Evolutionary conservation across 75 land plant species (phyloP), one percentile per base, ranked within the genome.

Genomic region (Selaginella moellendorffii): DNA sequence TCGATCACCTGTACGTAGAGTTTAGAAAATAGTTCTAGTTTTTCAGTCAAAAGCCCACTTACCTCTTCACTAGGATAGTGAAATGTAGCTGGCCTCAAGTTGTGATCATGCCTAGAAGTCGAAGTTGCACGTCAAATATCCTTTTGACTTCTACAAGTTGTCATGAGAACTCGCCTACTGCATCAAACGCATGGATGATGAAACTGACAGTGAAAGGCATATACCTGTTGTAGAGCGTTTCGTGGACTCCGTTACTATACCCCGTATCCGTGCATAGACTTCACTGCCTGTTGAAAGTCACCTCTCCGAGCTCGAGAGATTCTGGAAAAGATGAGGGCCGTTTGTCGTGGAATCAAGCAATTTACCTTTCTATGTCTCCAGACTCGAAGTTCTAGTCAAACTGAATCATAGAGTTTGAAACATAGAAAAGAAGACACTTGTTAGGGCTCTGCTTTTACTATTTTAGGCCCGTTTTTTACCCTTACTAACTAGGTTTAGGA

Each of bases 41-140:
- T 2, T 56, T 5, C 21, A 21, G 2, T n/a, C n/a, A n/a, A n/a
- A n/a, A n/a, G n/a, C n/a, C n/a, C n/a, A 26, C 36, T 61, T 23
- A 85, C 98, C 99, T 93, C 85, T 66, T 93, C 99, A 74, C 71
- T 83, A 69, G 99, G 99, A 71, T 78, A 93, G 52, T 88, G 26
- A 70, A 93, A 93, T 24, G 99, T 89, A 23, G 96, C 71, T 59
- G 99, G 99, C 72, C 81, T 75, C 68, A 93, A 69, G 67, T 93
- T 93, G 68, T 93, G 96, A 67, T 93, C 88, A 54, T 89, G 1
- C 99, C 99, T 12, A 82, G 63, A 54, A 93, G 87, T 9, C 76
- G 87, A 65, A 93, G 79, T 63, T 82, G 78, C 22, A 84, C 83
- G 52, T 70, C 63, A 54, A 90, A 71, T 26, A 89, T 61, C 58